A percentile compares a stretch with the other conserved stretches of the same genome.
Conservation (phyloP, 345 rosid genomes). For the Citrus sp. region DNA sequence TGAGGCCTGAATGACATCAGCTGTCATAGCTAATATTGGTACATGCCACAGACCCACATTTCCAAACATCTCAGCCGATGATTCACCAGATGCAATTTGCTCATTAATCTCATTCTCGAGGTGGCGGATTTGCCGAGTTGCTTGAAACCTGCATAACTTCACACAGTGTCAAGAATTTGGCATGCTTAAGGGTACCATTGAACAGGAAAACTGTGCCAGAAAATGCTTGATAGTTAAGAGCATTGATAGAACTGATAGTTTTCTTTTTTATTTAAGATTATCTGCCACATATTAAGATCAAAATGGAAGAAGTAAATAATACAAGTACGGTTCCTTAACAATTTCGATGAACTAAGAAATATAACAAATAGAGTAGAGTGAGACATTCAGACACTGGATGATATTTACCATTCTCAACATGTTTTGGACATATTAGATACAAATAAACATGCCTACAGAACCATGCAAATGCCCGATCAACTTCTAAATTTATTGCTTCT, state of each 20-base stretch:
- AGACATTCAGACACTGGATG: not conserved
- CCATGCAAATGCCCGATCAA: not conserved
- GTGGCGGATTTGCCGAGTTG: slow-evolving; percentile 65
- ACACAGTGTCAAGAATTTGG: not conserved
- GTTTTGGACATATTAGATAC: not conserved
- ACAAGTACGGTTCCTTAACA: not conserved
- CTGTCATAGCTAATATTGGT: slow-evolving; percentile 92
- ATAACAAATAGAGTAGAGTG: not conserved
- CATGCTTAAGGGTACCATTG: not conserved
- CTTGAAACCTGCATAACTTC: slow-evolving; percentile 64
- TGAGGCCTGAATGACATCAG: slow-evolving; percentile 85
- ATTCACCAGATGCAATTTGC: slow-evolving; percentile 51
- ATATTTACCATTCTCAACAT: not conserved
- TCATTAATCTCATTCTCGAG: slow-evolving; percentile 51
- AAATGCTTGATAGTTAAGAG: not conserved
- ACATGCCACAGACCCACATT: slow-evolving; percentile 53
- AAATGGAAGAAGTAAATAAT: not conserved
- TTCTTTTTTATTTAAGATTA: not conserved
- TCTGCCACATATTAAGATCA: not conserved
- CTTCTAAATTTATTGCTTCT: not conserved
- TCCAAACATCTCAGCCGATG: slow-evolving; percentile 34
- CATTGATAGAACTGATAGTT: not conserved
- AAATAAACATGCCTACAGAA: not conserved
- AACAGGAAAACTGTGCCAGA: not conserved
- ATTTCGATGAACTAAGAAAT: not conserved